Evolutionary conservation across 2,329 filamentous ascomycete species (phyloP).

Genomic region (Akanthomyces lecanii): DNA sequence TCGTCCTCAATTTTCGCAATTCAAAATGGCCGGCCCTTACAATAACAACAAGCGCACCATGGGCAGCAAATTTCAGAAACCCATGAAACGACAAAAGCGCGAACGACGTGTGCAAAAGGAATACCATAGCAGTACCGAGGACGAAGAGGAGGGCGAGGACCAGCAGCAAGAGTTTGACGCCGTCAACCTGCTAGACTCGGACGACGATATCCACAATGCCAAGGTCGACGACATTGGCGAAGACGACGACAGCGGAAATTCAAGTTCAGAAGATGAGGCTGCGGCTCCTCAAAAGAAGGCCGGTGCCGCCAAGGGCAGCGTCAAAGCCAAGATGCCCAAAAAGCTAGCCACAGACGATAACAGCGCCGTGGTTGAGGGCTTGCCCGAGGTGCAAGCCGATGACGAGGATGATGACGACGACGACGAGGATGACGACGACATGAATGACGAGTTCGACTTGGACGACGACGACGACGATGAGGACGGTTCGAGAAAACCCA

Average conservation of each 20-base stretch:
- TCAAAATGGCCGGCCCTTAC: slow-evolving; percentile 30
- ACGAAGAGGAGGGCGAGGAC: slow-evolving; percentile 37
- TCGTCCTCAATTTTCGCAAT: background rate
- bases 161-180: slow-evolving; percentile 42
- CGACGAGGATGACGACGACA: slow-evolving; percentile 38
- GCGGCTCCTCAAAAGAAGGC: slow-evolving; percentile 27
- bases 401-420: slow-evolving; percentile 20
- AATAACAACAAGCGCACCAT: slow-evolving; percentile 34
- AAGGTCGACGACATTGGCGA: slow-evolving; percentile 45
- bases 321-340: slow-evolving; percentile 26
- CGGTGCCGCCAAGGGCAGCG: slow-evolving; percentile 26
- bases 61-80: slow-evolving; percentile 33
- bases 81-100: slow-evolving; percentile 50
- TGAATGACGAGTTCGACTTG: slow-evolving; percentile 31
- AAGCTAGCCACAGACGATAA: slow-evolving; percentile 33
- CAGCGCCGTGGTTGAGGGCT: slow-evolving; percentile 28
- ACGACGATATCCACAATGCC: slow-evolving; percentile 53
- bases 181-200: slow-evolving; percentile 53
- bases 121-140: slow-evolving; percentile 52
- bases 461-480: slow-evolving; percentile 31
- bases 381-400: slow-evolving; percentile 25
- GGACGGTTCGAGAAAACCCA: slow-evolving; percentile 40
- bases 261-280: slow-evolving; percentile 35
- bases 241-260: slow-evolving; percentile 33
- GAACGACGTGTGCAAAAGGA: slow-evolving; percentile 34